phyloP scores from a whole-genome alignment of 768 basidiomycete species.

The Trametes maxima region DNA sequence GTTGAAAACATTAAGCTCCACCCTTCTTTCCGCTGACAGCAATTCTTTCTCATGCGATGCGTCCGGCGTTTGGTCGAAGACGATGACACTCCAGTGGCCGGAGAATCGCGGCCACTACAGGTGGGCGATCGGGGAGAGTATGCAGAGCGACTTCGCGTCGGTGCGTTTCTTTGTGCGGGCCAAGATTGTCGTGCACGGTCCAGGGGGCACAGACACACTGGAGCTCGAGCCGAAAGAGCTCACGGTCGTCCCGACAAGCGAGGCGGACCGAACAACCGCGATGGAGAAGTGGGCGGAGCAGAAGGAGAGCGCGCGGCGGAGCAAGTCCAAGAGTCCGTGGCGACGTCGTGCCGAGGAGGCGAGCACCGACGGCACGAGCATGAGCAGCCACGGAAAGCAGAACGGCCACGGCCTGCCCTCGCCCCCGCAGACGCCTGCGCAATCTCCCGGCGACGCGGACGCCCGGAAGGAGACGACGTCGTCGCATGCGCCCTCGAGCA shows the following conservation, averaged over 20 bases:
- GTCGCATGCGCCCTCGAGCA: slow-evolving; percentile 4
- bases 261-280: slow-evolving; percentile 66
- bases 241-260: slow-evolving; percentile 67
- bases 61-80: slow-evolving; percentile 63
- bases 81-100: slow-evolving; percentile 73
- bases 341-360: slow-evolving; percentile 16
- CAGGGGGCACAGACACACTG: slow-evolving; percentile 59
- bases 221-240: slow-evolving; percentile 74
- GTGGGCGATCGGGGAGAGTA: slow-evolving; percentile 82
- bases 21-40: slow-evolving; percentile 57
- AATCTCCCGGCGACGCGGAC: slow-evolving; percentile 6
- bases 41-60: slow-evolving; percentile 51
- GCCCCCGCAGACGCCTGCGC: slow-evolving; percentile 22
- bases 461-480: slow-evolving; percentile 7
- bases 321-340: slow-evolving; percentile 28
- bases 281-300: slow-evolving; percentile 58
- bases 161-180: slow-evolving; percentile 72
- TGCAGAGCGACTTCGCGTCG: slow-evolving; percentile 62
- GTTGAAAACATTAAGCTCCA: slow-evolving; percentile 49
- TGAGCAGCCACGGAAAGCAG: background rate
- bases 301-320: slow-evolving; percentile 22
- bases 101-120: slow-evolving; percentile 65
- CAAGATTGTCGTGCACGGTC: slow-evolving; percentile 64
- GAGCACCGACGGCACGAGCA: slow-evolving; percentile 3
- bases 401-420: slow-evolving; percentile 18